A percentile compares a stretch with the other conserved stretches of the same genome.
phyloP scores from a whole-genome alignment of 108 stramenopile genomes.

The Aurantiochytrium sp. region DNA sequence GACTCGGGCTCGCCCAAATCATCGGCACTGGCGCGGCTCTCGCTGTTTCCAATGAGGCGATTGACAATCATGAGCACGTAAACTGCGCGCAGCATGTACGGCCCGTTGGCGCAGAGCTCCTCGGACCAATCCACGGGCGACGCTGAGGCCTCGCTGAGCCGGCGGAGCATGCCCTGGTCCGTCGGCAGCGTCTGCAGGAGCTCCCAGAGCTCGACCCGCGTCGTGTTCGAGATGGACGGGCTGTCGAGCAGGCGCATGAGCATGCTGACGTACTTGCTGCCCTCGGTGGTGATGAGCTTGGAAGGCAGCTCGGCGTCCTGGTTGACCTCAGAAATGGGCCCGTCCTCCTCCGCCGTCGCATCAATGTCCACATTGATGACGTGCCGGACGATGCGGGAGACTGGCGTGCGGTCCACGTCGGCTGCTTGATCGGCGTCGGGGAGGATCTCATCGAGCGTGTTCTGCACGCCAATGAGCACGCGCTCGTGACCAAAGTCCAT shows the following conservation, averaged over 20 bases:
- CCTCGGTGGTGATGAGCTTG: constrained; percentile 4
- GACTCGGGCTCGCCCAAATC: no score
- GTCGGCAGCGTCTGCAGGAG: neutral
- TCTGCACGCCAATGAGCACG: neutral
- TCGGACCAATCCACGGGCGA: neutral
- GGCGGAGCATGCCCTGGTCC: neutral
- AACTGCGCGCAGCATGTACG: neutral
- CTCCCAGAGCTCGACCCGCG: constrained; percentile 25
- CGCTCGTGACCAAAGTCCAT: neutral
- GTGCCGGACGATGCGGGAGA: neutral
- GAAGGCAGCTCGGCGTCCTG: neutral
- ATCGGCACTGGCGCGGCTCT: neutral
- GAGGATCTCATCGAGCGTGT: neutral
- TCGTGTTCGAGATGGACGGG: neutral
- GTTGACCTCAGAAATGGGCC: neutral
- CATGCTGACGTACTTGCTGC: neutral
- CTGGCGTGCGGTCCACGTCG: neutral
- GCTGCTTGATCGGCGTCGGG: neutral
- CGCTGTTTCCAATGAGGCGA: neutral
- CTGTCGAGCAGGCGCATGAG: neutral
- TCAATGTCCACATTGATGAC: neutral
- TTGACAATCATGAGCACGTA: constrained; percentile 25
- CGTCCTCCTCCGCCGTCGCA: neutral
- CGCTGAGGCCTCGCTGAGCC: neutral
- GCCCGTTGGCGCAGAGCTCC: neutral